Percentiles rank a stretch among this genome's conserved stretches.
These are phyloP conservation scores for Diaporthe ampelina DNA, from an alignment of 2,329 filamentous ascomycete species.

Conservation along the genomic window DNA sequence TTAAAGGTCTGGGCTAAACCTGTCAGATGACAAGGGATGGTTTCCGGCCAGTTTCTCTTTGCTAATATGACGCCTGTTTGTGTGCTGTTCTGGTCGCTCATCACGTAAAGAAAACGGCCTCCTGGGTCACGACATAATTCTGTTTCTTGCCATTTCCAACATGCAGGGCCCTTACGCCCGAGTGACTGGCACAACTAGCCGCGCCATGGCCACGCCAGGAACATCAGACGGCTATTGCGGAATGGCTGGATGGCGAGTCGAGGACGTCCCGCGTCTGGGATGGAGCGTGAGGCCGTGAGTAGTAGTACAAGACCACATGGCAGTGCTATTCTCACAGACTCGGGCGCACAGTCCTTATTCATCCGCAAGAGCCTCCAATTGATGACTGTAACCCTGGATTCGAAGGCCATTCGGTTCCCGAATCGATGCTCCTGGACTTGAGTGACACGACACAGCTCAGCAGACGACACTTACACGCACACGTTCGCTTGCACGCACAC, in stretches of 20 bases:
- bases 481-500: not conserved
- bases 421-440: not conserved
- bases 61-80: constrained; percentile 45
- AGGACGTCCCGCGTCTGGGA: not conserved
- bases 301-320: constrained; percentile 13
- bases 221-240: not conserved
- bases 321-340: not conserved
- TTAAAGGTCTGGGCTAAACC: constrained; percentile 23
- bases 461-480: not conserved
- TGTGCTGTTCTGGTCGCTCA: constrained; percentile 35
- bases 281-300: not conserved
- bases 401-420: not conserved
- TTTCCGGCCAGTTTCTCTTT: constrained; percentile 46
- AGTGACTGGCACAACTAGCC: not conserved
- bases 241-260: not conserved
- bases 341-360: not conserved
- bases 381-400: not conserved
- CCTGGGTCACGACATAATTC: constrained; percentile 26
- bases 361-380: not conserved
- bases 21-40: constrained; percentile 10
- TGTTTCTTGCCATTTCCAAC: not conserved
- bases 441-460: not conserved
- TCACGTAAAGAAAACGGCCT: constrained; percentile 32
- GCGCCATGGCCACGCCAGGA: not conserved
- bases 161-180: not conserved